Evolutionary conservation across 768 basidiomycete species (phyloP), one percentile per base, ranked within the genome.

Genomic region (Pulveroboletus frians): DNA sequence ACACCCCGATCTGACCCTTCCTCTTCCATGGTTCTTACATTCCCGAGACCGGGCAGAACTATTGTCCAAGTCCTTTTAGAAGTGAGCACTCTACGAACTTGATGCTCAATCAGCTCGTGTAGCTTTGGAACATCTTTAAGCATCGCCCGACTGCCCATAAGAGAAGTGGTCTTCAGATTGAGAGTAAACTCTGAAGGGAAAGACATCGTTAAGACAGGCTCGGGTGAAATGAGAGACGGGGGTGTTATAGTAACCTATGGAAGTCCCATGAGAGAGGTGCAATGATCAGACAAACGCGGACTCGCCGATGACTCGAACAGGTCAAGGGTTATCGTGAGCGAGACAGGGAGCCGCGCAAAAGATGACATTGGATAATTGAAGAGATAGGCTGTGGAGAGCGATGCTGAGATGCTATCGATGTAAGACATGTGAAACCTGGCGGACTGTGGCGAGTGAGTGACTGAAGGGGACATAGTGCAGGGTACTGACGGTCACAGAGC

Each of bases 131-230:
- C 89, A 61, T 99, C 93, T 51, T 92, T 92, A 1, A 99, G 77
- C 69, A 97, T 96, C n/a, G 96, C 94, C 39, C 95, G 83, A 56
- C 90, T 93, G 17, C 96, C 96, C 74, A 98, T 84, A 4, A 97
- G 77, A 23, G 93, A 97, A 7, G 84, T 91, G 10, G 91, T 93
- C 43, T 85, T 81, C 37, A 99, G 75, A 58, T 88, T 83, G 17
- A 99, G 81, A 14, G 81, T 81, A 61, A 99, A 96, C 60, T 90
- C 84, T 2, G 92, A 87, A 21, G 88, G 81, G 18, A 99, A 78
- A 27, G 81, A 81, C 31, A 95, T 63, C 1, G 83, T 81, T 49
- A 95, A 55, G 53, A 76, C 73, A 44, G 90, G 80, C 57, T 83
- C 61, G 49, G 75, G 42, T 41, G 78, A 72, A 60, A 75, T 55